These are phyloP conservation scores for Macrocybe gigantea DNA, from an alignment of 768 basidiomycete genomes.

Conservation along the genomic window DNA sequence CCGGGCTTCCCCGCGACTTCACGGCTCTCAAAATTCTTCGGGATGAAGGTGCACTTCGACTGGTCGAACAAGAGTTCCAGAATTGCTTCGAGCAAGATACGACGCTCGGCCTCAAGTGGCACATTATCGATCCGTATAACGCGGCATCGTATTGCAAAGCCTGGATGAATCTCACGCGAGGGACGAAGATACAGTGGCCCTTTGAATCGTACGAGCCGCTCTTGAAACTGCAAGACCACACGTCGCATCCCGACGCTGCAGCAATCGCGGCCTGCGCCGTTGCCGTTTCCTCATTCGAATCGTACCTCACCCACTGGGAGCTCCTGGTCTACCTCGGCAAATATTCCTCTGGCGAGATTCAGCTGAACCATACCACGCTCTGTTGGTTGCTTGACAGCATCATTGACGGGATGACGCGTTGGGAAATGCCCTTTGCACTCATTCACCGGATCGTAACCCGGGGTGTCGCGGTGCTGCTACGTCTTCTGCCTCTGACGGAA, in stretches of 20 bases:
- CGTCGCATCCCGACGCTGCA: slow-evolving; percentile 21
- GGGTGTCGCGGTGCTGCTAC: slow-evolving; percentile 29
- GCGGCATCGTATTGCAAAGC: slow-evolving; percentile 33
- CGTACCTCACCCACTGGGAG: slow-evolving; percentile 27
- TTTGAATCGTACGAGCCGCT: slow-evolving; percentile 26
- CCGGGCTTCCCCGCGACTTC: slow-evolving; percentile 31
- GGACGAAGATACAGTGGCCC: slow-evolving; percentile 29
- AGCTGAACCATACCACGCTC: slow-evolving; percentile 24
- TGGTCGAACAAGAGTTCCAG: slow-evolving; percentile 29
- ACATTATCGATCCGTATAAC: slow-evolving; percentile 24
- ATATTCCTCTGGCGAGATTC: slow-evolving; percentile 22
- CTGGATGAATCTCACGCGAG: slow-evolving; percentile 34
- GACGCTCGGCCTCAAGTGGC: slow-evolving; percentile 30
- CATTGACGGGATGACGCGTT: slow-evolving; percentile 27
- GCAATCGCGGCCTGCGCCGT: slow-evolving; percentile 30
- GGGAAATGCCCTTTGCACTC: slow-evolving; percentile 31
- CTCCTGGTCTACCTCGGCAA: slow-evolving; percentile 26
- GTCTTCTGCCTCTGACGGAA: slow-evolving; percentile 23
- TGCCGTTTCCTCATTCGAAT: slow-evolving; percentile 29
- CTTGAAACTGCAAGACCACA: slow-evolving; percentile 23
- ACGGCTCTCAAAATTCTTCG: slow-evolving; percentile 29
- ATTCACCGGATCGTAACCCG: slow-evolving; percentile 26
- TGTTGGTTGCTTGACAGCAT: slow-evolving; percentile 34
- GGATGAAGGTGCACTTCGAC: slow-evolving; percentile 24
- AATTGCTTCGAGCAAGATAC: slow-evolving; percentile 32